These are phyloP conservation scores for Penicillium paxilli DNA, from an alignment of 495 filamentous ascomycete species.

Conservation along the genomic window DNA sequence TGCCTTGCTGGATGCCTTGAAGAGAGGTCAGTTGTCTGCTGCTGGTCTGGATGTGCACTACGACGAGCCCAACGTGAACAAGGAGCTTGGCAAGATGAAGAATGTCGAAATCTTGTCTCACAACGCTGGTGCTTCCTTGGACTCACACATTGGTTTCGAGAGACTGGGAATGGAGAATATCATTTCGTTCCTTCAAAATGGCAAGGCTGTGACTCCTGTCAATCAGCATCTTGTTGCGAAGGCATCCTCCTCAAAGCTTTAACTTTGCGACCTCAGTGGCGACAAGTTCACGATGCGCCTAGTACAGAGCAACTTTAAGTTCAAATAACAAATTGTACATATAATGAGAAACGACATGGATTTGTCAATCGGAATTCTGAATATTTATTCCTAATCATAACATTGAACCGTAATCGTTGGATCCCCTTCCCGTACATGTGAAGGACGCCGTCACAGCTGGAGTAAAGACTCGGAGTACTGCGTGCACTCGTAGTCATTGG, in stretches of 20 bases:
- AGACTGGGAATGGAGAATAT: constrained; percentile 73
- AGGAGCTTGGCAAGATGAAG: constrained; percentile 49
- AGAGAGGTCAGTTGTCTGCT: constrained; percentile 49
- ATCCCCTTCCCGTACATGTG: no score
- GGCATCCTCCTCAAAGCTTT: constrained; percentile 19
- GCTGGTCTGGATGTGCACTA: constrained; percentile 71
- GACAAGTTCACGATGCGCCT: no score
- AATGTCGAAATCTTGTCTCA: constrained; percentile 66
- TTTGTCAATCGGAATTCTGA: no score
- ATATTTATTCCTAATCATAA: no score
- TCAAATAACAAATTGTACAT: background rate
- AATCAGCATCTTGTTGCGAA: constrained; percentile 55
- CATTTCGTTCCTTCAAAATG: constrained; percentile 53
- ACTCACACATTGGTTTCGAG: constrained; percentile 74
- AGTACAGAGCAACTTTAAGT: background rate
- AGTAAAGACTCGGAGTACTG: no score
- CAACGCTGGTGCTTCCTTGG: constrained; percentile 71
- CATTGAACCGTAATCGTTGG: no score
- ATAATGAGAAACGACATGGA: background rate
- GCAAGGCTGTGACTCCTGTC: constrained; percentile 62
- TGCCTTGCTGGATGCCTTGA: constrained; percentile 63
- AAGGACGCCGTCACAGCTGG: no score
- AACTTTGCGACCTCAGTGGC: background rate
- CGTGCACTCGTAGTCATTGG: no score
- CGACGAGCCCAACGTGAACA: constrained; percentile 47